Conservation (phyloP, 352 stramenopile species). For the Saprolegnia diclina region DNA sequence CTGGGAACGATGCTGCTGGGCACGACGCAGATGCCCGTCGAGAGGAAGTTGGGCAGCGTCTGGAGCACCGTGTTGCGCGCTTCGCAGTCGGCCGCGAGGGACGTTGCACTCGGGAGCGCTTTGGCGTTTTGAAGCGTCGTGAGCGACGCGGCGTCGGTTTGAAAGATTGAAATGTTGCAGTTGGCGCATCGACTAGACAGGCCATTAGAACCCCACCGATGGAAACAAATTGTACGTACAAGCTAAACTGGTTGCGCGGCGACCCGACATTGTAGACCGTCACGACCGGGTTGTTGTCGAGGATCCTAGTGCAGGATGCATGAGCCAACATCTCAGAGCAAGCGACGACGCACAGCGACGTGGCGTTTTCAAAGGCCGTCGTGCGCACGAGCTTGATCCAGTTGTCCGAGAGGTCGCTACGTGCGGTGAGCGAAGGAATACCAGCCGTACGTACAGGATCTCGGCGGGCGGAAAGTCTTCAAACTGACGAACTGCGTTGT, state of each 20-base stretch:
- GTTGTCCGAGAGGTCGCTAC: background rate
- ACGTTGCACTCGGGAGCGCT: background rate
- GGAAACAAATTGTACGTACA: too few relatives aligned
- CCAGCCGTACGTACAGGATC: background rate
- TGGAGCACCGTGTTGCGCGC: background rate
- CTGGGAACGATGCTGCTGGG: background rate
- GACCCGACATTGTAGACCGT: background rate
- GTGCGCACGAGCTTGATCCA: background rate
- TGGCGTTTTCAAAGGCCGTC: background rate
- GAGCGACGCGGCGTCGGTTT: background rate
- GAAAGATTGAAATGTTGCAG: background rate
- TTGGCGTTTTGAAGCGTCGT: background rate
- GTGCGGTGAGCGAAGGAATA: background rate
- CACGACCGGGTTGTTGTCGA: background rate
- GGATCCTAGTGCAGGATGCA: background rate
- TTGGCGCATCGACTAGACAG: background rate
- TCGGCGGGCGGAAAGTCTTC: background rate
- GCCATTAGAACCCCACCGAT: too few relatives aligned
- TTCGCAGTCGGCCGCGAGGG: background rate
- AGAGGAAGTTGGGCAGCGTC: background rate
- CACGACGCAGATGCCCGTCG: background rate
- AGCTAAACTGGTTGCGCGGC: background rate
- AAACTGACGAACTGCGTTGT: background rate
- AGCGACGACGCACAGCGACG: background rate
- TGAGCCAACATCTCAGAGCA: background rate